Evolutionary conservation across 2,329 filamentous ascomycete genomes (phyloP).

Genomic region (Endothia cerciana): DNA sequence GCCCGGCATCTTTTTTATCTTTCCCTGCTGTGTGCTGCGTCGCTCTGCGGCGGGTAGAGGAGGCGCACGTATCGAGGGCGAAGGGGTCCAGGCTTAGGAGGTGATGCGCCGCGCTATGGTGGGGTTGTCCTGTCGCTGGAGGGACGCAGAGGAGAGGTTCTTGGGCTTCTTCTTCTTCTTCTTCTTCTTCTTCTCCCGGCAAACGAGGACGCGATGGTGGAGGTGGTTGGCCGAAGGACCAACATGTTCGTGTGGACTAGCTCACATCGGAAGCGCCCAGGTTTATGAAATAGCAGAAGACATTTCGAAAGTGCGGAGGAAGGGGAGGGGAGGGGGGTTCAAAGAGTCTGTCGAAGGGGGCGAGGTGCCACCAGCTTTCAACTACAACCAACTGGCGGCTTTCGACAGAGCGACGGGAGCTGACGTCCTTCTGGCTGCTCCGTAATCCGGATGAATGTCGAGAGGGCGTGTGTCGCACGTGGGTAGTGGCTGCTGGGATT

Average conservation of each 20-base stretch:
- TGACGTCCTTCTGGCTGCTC: conserved; percentile 4
- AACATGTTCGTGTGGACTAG: conserved; percentile 33
- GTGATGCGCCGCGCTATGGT: conserved; percentile 12
- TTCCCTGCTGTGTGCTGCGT: conserved; percentile 1
- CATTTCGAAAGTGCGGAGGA: neutral
- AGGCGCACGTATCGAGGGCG: neutral
- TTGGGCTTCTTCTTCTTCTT: conserved; percentile 16
- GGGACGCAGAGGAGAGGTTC: conserved; percentile 22
- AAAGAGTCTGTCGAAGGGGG: neutral
- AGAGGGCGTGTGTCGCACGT: neutral
- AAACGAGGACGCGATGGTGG: conserved; percentile 35
- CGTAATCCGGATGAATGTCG: conserved; percentile 22
- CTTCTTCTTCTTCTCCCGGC: conserved; percentile 33
- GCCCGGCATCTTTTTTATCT: conserved; percentile 38
- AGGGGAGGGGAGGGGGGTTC: neutral
- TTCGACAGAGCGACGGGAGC: neutral
- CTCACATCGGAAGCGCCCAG: conserved; percentile 11
- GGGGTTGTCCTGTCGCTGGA: conserved; percentile 21
- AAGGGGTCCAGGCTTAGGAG: neutral
- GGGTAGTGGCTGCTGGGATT: neutral
- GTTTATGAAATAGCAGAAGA: neutral
- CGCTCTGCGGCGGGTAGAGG: conserved; percentile 2
- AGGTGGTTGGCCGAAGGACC: conserved; percentile 34
- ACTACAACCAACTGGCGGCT: neutral
- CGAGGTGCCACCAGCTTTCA: neutral